Evolutionary conservation across 1,284 basidiomycete genomes (phyloP).

Genomic region (Laetiporus sulphureus): DNA sequence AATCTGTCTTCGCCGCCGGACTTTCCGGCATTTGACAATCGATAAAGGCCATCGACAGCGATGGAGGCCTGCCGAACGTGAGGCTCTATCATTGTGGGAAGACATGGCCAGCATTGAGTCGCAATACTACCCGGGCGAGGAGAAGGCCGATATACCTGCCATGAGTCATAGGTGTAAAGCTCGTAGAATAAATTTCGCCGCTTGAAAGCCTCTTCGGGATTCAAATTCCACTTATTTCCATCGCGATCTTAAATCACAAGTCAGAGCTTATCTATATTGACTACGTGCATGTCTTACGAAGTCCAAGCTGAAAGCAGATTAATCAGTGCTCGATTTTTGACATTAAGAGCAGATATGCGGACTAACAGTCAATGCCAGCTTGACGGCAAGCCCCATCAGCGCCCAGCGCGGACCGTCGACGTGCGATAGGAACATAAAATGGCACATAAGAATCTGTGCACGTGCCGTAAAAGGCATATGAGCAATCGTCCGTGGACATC

Average conservation of each 20-base stretch:
- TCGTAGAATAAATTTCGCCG: conserved; percentile 61
- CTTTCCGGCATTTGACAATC: conserved; percentile 54
- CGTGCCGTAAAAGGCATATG: no score
- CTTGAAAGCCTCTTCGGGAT: conserved; percentile 49
- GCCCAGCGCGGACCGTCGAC: conserved; percentile 63
- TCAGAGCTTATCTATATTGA: conserved; percentile 1
- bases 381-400: conserved; percentile 60
- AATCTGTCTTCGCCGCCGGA: conserved; percentile 33
- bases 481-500: conserved; percentile 27
- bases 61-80: conserved; percentile 66
- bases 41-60: conserved; percentile 52
- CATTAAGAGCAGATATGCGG: no score
- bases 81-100: conserved; percentile 40
- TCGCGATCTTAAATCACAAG: conserved; percentile 51
- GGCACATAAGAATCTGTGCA: conserved; percentile 57
- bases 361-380: conserved; percentile 63
- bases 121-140: conserved; percentile 1
- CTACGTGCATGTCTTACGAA: conserved; percentile 40
- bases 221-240: conserved; percentile 59
- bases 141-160: conserved; percentile 43
- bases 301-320: conserved; percentile 41
- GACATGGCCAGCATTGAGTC: conserved; percentile 5
- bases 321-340: no score
- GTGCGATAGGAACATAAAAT: conserved; percentile 63
- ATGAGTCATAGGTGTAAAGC: conserved; percentile 59